phyloP scores from a whole-genome alignment of 805 yeast genomes.

The Saturnispora kantuleensis region DNA sequence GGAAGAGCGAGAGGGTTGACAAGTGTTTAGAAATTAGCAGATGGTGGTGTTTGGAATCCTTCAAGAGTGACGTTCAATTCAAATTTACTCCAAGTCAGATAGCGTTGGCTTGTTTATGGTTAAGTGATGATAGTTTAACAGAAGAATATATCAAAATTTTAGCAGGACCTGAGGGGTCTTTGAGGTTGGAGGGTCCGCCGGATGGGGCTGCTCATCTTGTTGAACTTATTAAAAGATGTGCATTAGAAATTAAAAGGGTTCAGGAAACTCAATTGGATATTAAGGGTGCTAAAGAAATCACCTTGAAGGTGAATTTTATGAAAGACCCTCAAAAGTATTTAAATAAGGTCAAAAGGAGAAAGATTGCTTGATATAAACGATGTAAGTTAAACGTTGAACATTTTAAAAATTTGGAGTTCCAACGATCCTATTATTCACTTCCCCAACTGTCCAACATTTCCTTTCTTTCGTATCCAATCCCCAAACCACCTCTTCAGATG shows the following conservation, averaged over 20 bases:
- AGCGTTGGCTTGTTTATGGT: conserved; percentile 76
- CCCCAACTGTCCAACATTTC: conserved; percentile 42
- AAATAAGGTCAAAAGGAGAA: conserved; percentile 6
- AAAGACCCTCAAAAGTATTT: conserved; percentile 40
- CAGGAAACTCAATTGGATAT: conserved; percentile 36
- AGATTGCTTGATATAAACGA: not conserved
- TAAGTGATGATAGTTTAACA: conserved; percentile 36
- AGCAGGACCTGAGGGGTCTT: conserved; percentile 53
- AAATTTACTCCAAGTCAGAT: conserved; percentile 90
- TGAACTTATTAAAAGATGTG: conserved; percentile 39
- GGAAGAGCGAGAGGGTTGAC: conserved; percentile 63
- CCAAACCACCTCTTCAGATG: conserved; percentile 66
- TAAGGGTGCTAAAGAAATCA: conserved; percentile 54
- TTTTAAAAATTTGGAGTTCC: conserved; percentile 37
- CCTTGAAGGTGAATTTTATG: conserved; percentile 53
- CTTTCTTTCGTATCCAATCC: conserved; percentile 30
- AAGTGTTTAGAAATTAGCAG: conserved; percentile 52
- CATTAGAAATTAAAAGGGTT: conserved; percentile 31
- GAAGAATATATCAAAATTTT: too few relatives aligned
- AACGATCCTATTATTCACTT: conserved; percentile 44
- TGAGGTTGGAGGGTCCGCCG: conserved; percentile 40
- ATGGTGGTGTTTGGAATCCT: conserved; percentile 44
- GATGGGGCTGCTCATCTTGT: conserved; percentile 36
- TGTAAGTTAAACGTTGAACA: not conserved
- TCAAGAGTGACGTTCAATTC: conserved; percentile 58